Evolutionary conservation across 805 yeast species (phyloP).

Genomic region (Kluyveromyces siamensis): DNA sequence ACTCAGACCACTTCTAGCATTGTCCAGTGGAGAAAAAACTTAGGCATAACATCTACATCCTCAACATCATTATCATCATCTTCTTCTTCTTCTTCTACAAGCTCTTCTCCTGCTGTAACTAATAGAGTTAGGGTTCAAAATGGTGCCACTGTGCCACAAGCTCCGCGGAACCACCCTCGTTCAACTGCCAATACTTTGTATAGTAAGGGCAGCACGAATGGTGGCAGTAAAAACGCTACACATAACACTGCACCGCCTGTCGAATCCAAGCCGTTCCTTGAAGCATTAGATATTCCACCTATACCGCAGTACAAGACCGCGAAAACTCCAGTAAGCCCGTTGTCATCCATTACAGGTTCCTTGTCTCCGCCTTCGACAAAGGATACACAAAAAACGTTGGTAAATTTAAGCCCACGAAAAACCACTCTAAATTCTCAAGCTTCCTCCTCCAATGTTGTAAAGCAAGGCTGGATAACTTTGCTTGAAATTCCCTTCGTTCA

Average conservation of each 20-base stretch:
- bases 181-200: no score
- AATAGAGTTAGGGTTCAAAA: no score
- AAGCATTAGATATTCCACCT: neutral
- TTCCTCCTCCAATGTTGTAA: constrained; percentile 9
- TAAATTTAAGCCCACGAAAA: neutral
- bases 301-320: neutral
- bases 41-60: constrained; percentile 15
- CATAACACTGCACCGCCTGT: neutral
- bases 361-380: constrained; percentile 2
- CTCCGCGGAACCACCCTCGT: no score
- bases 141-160: no score
- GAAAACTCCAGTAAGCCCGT: neutral
- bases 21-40: constrained; percentile 30
- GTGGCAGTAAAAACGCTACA: no score
- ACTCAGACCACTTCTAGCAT: constrained; percentile 27
- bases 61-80: neutral
- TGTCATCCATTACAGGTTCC: neutral
- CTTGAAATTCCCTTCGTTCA: constrained; percentile 19
- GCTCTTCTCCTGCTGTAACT: neutral
- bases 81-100: neutral
- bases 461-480: constrained; percentile 20
- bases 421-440: neutral
- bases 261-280: neutral
- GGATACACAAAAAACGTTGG: neutral
- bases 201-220: no score